Evolutionary conservation across 768 basidiomycete genomes (phyloP), one percentile per base, ranked within the genome.

Genomic region (Tylopilus subfusipes): DNA sequence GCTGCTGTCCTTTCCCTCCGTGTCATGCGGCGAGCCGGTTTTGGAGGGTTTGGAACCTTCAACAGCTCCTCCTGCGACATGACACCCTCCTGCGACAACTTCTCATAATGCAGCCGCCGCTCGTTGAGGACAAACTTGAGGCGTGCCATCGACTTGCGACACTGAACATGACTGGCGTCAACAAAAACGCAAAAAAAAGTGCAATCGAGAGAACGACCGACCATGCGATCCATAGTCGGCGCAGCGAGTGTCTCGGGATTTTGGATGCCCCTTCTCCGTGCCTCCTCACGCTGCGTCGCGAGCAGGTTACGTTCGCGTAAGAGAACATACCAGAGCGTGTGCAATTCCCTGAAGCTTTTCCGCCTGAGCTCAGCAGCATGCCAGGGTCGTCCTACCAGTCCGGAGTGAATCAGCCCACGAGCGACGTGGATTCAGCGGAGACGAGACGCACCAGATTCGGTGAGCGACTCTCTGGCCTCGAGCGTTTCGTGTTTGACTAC

Each of bases 111-210:
- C 22, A 92, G 68, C 42, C 94, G 80, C 33, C 97, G 86, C 67
- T 98, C 95, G 65, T 93, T 93, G 46, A 98, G 76, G 21, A 98
- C 85, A 54, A 82, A 84, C 70, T 98, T 98, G 70, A 98, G 93
- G 19, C 92, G 85, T n/a, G 91, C 93, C 93, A 97, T 96, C 19
- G 91, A 87, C 76, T 94, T 96, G 21, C 90, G 88, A 71, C 85
- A 87, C 93, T 97, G 59, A 11, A 47, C 19, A 14, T n/a, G 29
- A 50, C 50, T 4, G 5, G 44, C 49, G 43, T 64, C 27, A 60
- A 38, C 33, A 9, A 36, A 43, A 7, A 29, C 43, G n/a, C n/a
- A n/a, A n/a, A 11, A 10, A 55, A 58, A 36, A 9, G 16, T 12
- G 27, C 1, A 16, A 16, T 8, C 18, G 30, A 31, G n/a, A 10